Evolutionary conservation across 139 green algal species (phyloP).

Genomic region (Dunaliella sp.): DNA sequence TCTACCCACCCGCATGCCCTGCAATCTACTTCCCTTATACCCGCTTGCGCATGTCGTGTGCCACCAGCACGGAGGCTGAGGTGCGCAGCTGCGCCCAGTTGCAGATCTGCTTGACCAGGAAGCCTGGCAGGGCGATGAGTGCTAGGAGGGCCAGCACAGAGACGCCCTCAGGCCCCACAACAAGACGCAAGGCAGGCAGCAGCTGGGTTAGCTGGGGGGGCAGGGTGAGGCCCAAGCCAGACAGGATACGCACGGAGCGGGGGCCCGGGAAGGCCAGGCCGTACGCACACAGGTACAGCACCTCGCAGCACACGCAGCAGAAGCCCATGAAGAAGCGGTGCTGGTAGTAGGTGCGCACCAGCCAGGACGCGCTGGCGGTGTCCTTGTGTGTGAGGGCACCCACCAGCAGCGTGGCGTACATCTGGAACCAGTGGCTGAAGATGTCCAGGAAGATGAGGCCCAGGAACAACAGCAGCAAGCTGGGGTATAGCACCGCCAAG

Average conservation of each 20-base stretch:
- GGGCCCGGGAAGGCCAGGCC: not conserved
- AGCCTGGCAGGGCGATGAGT: constrained; percentile 50
- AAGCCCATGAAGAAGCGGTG: constrained; percentile 94
- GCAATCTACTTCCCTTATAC: too few relatives aligned
- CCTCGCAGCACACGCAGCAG: constrained; percentile 87
- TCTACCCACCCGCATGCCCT: too few relatives aligned
- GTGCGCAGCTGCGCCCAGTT: constrained; percentile 17
- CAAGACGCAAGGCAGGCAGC: not conserved
- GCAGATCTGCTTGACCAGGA: constrained; percentile 57
- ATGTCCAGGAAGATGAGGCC: constrained; percentile 89
- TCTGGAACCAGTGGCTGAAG: constrained; percentile 92
- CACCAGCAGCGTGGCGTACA: constrained; percentile 72
- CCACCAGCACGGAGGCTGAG: constrained; percentile 11
- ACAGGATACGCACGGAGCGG: not conserved
- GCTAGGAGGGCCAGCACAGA: constrained; percentile 42
- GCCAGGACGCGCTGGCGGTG: constrained; percentile 24
- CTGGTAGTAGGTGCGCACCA: constrained; percentile 90
- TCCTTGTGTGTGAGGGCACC: constrained; percentile 77
- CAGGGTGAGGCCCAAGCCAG: not conserved
- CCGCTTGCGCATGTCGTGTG: constrained; percentile 2
- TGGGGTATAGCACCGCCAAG: constrained; percentile 64
- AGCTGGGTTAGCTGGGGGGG: not conserved
- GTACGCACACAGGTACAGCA: constrained; percentile 39
- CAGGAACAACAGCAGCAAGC: constrained; percentile 54
- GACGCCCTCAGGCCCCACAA: constrained; percentile 13